Evolutionary conservation across 345 rosid species (phyloP).

Genomic region (Acer campestre): DNA sequence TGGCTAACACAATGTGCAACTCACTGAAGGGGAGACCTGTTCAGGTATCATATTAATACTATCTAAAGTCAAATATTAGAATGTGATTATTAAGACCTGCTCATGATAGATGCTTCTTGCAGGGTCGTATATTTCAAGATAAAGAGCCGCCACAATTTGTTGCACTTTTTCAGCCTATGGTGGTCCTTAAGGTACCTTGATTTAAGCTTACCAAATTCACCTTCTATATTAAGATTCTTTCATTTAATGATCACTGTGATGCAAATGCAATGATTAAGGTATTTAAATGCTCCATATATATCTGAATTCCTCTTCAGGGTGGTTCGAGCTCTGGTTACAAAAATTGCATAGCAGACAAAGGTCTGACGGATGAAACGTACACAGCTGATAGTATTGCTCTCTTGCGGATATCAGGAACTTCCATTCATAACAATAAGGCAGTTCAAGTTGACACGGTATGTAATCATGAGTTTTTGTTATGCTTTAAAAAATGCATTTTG

Average conservation of each 20-base stretch:
- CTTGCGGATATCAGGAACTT: conserved; percentile 80
- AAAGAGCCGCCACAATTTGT: conserved; percentile 96
- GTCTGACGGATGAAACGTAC: conserved; percentile 69
- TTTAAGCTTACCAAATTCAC: conserved; percentile 1
- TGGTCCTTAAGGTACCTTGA: conserved; percentile 77
- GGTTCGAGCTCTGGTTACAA: conserved; percentile 95
- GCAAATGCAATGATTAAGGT: conserved; percentile 16
- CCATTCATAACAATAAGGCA: conserved; percentile 68
- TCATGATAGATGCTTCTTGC: conserved; percentile 37
- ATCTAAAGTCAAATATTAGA: conserved; percentile 13
- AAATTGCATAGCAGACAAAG: conserved; percentile 62
- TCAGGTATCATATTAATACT: conserved; percentile 60
- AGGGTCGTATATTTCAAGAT: conserved; percentile 89
- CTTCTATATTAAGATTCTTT: not conserved
- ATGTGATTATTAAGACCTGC: conserved; percentile 19
- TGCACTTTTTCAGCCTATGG: conserved; percentile 91
- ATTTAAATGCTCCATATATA: conserved; percentile 18
- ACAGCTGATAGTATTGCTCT: conserved; percentile 73
- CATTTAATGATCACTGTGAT: conserved; percentile 14
- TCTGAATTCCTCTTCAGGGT: conserved; percentile 56
- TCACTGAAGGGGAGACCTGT: conserved; percentile 91
- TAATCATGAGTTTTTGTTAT: conserved; percentile 19
- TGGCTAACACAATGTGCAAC: conserved; percentile 78
- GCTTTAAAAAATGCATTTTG: not conserved
- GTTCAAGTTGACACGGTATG: conserved; percentile 87